Evolutionary conservation across 176 grass and related monocot species (phyloP).

Genomic region (Luzula sylvatica): DNA sequence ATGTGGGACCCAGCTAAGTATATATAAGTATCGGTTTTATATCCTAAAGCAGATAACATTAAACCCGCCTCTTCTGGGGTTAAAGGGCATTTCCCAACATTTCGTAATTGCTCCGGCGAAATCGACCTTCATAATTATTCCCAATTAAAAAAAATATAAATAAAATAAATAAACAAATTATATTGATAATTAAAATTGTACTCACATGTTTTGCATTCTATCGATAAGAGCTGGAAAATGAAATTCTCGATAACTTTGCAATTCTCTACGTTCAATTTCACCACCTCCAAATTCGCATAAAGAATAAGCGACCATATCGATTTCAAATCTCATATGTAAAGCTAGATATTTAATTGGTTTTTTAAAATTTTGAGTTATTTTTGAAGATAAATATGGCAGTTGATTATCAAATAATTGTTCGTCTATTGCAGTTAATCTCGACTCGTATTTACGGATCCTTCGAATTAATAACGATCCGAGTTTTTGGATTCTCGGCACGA

Average conservation of each 20-base stretch:
- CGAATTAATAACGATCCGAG: constrained; percentile 63
- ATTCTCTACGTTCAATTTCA: constrained; percentile 53
- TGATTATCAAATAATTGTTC: constrained; percentile 59
- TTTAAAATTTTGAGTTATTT: background rate
- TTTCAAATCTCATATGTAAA: constrained; percentile 90
- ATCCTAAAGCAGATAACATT: constrained; percentile 63
- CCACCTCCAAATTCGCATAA: constrained; percentile 92
- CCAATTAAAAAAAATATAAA: background rate
- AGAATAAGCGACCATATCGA: constrained; percentile 97
- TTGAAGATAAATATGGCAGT: constrained; percentile 16
- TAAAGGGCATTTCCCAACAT: constrained; percentile 75
- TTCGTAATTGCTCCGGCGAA: constrained; percentile 62
- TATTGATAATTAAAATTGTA: background rate
- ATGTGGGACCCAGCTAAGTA: constrained; percentile 84
- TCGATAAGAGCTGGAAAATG: constrained; percentile 63
- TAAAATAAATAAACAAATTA: background rate
- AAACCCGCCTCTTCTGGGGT: constrained; percentile 81
- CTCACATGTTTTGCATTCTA: constrained; percentile 52
- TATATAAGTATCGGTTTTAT: constrained; percentile 55
- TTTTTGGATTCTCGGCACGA: constrained; percentile 53
- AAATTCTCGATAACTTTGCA: constrained; percentile 65
- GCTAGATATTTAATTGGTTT: constrained; percentile 57
- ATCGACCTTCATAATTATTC: constrained; percentile 27
- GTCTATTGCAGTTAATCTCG: constrained; percentile 57
- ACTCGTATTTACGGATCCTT: constrained; percentile 45